Conservation (phyloP, 192 early-diverging fungal genomes). For the Dissophora globulifera region DNA sequence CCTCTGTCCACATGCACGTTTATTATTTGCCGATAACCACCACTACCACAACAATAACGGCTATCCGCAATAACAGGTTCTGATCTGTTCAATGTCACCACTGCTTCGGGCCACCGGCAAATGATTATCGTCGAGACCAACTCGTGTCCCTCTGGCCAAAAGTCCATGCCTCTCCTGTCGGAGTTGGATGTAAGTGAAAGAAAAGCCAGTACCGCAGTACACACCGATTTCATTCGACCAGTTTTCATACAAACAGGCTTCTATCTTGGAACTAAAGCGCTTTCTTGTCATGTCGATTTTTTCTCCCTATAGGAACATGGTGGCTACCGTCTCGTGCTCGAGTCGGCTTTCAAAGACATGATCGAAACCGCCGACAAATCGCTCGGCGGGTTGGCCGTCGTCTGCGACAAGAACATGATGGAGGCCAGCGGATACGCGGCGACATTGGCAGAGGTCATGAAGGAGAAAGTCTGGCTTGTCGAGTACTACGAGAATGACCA, state of each 20-base stretch:
- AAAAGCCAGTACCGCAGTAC: no score
- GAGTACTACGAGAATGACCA: slow-evolving; percentile 79
- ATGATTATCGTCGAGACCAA: slow-evolving; percentile 96
- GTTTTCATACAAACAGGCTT: no score
- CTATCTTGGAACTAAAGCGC: no score
- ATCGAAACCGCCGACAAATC: slow-evolving; percentile 66
- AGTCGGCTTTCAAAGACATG: slow-evolving; percentile 80
- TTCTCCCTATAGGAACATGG: slow-evolving; percentile 69
- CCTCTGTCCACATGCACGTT: no score
- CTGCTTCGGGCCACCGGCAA: slow-evolving; percentile 82
- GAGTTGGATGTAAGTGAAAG: slow-evolving; percentile 81
- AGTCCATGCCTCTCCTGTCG: slow-evolving; percentile 87
- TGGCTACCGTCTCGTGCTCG: slow-evolving; percentile 85
- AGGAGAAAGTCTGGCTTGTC: slow-evolving; percentile 82
- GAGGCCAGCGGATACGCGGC: slow-evolving; percentile 86
- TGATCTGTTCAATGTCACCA: slow-evolving; percentile 90
- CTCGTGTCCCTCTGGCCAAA: slow-evolving; percentile 90
- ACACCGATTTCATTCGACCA: no score
- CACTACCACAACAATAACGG: no score
- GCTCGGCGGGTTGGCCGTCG: slow-evolving; percentile 83
- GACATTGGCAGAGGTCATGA: slow-evolving; percentile 78
- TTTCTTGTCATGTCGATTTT: no score
- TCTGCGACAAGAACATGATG: slow-evolving; percentile 92
- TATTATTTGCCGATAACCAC: no score
- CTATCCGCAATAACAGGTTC: no score